Conservation (phyloP, 2,329 filamentous ascomycete genomes). For the Parasarocladium wereldwijsianum region DNA sequence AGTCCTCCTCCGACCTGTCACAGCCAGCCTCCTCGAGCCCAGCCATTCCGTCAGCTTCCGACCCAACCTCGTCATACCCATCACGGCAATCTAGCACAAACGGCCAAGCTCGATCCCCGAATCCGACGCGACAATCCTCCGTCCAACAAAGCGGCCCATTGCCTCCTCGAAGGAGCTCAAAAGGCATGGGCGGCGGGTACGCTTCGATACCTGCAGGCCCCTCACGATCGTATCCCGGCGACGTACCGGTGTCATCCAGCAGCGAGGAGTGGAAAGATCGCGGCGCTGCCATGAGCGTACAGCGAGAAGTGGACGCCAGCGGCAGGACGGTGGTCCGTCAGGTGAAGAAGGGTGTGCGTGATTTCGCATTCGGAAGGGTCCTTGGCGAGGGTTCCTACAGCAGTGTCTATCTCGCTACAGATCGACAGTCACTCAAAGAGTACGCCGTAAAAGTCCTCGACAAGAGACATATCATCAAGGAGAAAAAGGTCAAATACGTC, state of each 20-base stretch:
- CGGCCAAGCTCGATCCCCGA: constrained; percentile 46
- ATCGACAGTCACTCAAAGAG: constrained; percentile 85
- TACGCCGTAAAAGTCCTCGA: constrained; percentile 98
- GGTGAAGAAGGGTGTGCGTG: constrained; percentile 92
- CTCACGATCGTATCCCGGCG: constrained; percentile 18
- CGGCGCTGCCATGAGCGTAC: constrained; percentile 73
- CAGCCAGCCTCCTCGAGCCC: constrained; percentile 44
- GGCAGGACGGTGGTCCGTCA: constrained; percentile 70
- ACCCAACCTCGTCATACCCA: constrained; percentile 20
- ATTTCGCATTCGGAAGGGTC: constrained; percentile 85
- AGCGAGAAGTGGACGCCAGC: constrained; percentile 71
- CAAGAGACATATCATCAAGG: constrained; percentile 98
- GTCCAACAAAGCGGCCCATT: constrained; percentile 39
- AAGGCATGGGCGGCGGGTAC: constrained; percentile 48
- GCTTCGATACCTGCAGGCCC: constrained; percentile 15
- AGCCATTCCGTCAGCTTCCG: constrained; percentile 1
- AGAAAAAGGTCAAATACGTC: constrained; percentile 99
- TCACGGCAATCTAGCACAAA: constrained; percentile 55
- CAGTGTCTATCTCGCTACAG: constrained; percentile 82
- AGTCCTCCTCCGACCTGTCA: constrained; percentile 26
- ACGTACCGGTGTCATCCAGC: constrained; percentile 34
- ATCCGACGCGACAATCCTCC: constrained; percentile 39
- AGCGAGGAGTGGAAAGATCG: constrained; percentile 94
- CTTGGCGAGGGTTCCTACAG: constrained; percentile 97
- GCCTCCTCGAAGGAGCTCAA: constrained; percentile 64